Conservation (phyloP, 345 rosid species). For the Eutrema yunnanense region DNA sequence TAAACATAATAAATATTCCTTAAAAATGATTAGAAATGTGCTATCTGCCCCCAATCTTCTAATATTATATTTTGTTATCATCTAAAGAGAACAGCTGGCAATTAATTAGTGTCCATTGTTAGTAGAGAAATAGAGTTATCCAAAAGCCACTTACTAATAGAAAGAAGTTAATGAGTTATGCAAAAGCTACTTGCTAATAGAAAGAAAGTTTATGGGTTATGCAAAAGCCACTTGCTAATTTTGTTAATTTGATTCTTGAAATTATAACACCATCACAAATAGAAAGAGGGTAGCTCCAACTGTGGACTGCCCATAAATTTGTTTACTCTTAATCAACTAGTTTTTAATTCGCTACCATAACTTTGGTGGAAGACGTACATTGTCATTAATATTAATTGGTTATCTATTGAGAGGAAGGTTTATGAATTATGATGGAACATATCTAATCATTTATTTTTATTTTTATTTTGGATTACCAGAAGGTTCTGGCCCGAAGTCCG, state of each 20-base stretch:
- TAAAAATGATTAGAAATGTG: neutral
- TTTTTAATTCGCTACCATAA: neutral
- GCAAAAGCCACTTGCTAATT: conserved; percentile 6
- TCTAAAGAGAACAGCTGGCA: neutral
- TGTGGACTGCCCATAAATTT: neutral
- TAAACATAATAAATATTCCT: neutral
- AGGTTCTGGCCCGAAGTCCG: no score
- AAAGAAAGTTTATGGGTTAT: neutral
- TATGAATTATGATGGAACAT: neutral
- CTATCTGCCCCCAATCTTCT: neutral
- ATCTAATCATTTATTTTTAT: neutral
- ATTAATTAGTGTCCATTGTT: neutral
- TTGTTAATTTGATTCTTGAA: neutral
- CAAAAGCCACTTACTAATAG: neutral
- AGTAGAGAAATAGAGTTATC: neutral
- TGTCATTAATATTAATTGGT: neutral
- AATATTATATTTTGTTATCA: neutral
- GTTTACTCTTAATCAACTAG: neutral
- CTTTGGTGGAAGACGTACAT: neutral
- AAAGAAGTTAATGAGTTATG: conserved; percentile 3
- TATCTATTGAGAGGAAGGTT: neutral
- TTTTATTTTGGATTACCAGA: no score
- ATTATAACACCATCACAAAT: neutral
- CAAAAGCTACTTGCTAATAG: neutral
- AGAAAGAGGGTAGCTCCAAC: conserved; percentile 8